Base-by-base conservation (phyloP, 108 stramenopile species). In the Epipyxis sp. region DNA sequence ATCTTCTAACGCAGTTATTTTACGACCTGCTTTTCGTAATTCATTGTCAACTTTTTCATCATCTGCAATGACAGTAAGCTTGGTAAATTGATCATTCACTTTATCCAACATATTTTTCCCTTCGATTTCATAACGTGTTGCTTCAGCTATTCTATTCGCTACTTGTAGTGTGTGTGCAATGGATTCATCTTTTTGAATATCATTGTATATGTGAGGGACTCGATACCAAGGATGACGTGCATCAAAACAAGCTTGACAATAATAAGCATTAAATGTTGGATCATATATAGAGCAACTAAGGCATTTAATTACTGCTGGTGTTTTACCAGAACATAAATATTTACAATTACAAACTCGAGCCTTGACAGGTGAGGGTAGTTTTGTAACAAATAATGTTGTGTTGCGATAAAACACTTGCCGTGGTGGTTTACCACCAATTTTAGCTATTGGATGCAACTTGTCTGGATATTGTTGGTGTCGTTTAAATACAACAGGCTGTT, bases 171-270 rank as follows among this genome's bases (percentile, higher is more conserved):
- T 65, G 6, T 65, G 3, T 32, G 20, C 61, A 65, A 65, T 65
- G 30, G 61, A 65, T 25, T 65, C 61, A 65, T 65, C 61, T 10
- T 35, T 3, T 32, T 65, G 30, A 65, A 65, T 65, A 32, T 16
- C 27, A 65, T 3, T 65, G 61, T 65, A 65, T 16, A 65, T 25
- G 34, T 65, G 61, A 3, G 61, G 34, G 34, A 65, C 34, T 16
- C 61, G 61, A 65, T 65, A 25, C 61, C 61, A 65, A 10, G 61
- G 61, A 65, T 65, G 61, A 10, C 61, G 3, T 6, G 61, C 61
- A 25, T 3, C 3, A 25, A 65, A 65, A 32, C 61, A 65, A 6
- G 10, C 6, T 3, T 3, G 3, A 25, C 61, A 65, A 25, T 65
- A 65, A 25, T 35, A 65, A 10, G 61, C 61, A 3, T 29, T 3